phyloP scores from a whole-genome alignment of 2,329 filamentous ascomycete genomes.

The Penicillium hordei region DNA sequence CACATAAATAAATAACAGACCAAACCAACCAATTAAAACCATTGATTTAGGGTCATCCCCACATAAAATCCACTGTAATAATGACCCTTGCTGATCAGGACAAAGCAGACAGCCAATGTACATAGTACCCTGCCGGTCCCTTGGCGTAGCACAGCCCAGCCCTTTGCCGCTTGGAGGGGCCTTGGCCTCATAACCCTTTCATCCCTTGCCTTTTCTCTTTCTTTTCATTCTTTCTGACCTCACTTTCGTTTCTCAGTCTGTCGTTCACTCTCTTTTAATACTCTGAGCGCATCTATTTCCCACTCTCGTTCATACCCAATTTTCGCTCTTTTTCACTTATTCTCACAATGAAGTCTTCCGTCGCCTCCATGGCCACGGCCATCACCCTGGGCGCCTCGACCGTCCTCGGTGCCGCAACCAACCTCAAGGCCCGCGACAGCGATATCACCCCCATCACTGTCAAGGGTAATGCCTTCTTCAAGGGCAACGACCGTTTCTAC shows the following conservation, averaged over 20 bases:
- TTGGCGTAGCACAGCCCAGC: constrained; percentile 11
- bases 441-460: constrained; percentile 57
- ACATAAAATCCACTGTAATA: constrained; percentile 3
- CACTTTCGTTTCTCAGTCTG: constrained; percentile 15
- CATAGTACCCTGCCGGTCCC: background rate
- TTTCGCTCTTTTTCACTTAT: constrained; percentile 10
- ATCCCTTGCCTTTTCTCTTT: constrained; percentile 23
- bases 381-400: constrained; percentile 49
- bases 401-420: constrained; percentile 46
- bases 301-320: constrained; percentile 18
- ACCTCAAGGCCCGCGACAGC: constrained; percentile 42
- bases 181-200: constrained; percentile 10
- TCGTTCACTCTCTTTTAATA: constrained; percentile 25
- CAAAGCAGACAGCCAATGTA: constrained; percentile 6
- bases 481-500: constrained; percentile 58
- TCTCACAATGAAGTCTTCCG: constrained; percentile 54
- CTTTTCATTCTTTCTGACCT: constrained; percentile 21
- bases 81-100: constrained; percentile 16
- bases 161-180: background rate
- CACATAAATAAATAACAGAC: background rate
- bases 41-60: background rate
- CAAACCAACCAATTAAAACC: background rate
- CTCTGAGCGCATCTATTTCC: constrained; percentile 4
- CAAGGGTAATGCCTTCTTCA: constrained; percentile 67
- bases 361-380: constrained; percentile 48